A percentile compares a stretch with the other conserved stretches of the same genome.
Evolutionary conservation across 768 basidiomycete species (phyloP).

Genomic region (Rickenella mellea): DNA sequence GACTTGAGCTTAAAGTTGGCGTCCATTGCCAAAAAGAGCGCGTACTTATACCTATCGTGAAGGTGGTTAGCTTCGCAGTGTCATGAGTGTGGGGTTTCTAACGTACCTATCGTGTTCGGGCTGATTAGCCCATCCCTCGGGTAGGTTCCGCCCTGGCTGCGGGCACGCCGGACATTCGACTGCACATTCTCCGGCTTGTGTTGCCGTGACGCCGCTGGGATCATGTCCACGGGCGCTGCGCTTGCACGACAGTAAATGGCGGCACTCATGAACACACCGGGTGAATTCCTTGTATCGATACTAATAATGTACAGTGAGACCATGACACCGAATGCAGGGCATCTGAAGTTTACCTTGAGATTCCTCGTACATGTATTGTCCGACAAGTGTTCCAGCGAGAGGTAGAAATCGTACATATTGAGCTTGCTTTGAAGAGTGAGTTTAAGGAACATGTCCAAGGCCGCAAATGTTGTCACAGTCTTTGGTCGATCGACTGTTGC

Average conservation of each 20-base stretch:
- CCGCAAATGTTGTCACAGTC: conserved; percentile 9
- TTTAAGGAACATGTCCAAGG: background rate
- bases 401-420: background rate
- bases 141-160: too few relatives aligned
- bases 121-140: conserved; percentile 1
- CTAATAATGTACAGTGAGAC: conserved; percentile 1
- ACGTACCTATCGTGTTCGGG: too few relatives aligned
- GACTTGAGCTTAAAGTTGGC: conserved; percentile 23
- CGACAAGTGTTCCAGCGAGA: background rate
- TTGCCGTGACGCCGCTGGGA: conserved; percentile 7
- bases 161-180: conserved; percentile 27
- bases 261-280: conserved; percentile 9
- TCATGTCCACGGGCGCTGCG: conserved; percentile 14
- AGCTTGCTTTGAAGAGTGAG: conserved; percentile 7
- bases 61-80: too few relatives aligned
- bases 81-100: too few relatives aligned
- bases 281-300: conserved; percentile 8
- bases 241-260: conserved; percentile 13
- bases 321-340: background rate
- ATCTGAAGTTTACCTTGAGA: background rate
- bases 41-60: conserved; percentile 17
- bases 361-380: conserved; percentile 5
- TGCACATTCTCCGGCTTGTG: conserved; percentile 9
- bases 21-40: conserved; percentile 19
- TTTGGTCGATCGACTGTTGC: conserved; percentile 8